Evolutionary conservation across 495 filamentous ascomycete genomes (phyloP).

Genomic region (Patellaria atrata): DNA sequence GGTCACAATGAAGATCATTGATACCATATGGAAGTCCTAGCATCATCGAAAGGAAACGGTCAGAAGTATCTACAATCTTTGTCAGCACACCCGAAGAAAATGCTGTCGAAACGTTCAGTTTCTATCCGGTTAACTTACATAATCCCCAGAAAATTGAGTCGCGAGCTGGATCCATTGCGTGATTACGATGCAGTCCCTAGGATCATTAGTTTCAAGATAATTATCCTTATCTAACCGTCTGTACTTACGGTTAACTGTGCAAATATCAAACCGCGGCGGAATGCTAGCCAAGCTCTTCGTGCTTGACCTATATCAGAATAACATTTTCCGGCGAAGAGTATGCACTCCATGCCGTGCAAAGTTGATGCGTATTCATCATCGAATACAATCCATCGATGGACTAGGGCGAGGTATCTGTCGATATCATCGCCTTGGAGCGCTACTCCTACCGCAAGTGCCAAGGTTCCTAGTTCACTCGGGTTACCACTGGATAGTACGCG

Average conservation of each 20-base stretch:
- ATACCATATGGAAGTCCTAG: constrained; percentile 38
- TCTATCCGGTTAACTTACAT: too few species aligned
- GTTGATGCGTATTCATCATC: constrained; percentile 37
- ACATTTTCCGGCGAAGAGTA: constrained; percentile 33
- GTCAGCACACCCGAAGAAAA: too few species aligned
- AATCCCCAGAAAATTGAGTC: too few species aligned
- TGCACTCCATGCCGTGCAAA: constrained; percentile 37
- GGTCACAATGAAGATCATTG: constrained; percentile 25
- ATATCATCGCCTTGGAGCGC: constrained; percentile 13
- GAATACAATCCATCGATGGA: constrained; percentile 30
- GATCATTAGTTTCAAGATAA: too few species aligned
- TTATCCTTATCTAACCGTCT: too few species aligned
- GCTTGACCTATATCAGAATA: constrained; percentile 37
- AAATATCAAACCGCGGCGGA: constrained; percentile 34
- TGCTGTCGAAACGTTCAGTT: too few species aligned
- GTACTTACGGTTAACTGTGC: constrained; percentile 30
- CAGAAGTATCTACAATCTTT: too few species aligned
- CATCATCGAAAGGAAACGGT: constrained; percentile 34
- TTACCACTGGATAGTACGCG: constrained; percentile 14
- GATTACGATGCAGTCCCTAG: too few species aligned
- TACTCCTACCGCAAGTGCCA: constrained; percentile 19
- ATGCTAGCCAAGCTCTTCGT: constrained; percentile 36
- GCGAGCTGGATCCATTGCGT: too few species aligned
- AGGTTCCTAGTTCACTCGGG: constrained; percentile 18
- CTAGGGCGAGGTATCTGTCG: constrained; percentile 24